Base-by-base conservation (phyloP, 345 rosid genomes). In the Clausena lansium region DNA sequence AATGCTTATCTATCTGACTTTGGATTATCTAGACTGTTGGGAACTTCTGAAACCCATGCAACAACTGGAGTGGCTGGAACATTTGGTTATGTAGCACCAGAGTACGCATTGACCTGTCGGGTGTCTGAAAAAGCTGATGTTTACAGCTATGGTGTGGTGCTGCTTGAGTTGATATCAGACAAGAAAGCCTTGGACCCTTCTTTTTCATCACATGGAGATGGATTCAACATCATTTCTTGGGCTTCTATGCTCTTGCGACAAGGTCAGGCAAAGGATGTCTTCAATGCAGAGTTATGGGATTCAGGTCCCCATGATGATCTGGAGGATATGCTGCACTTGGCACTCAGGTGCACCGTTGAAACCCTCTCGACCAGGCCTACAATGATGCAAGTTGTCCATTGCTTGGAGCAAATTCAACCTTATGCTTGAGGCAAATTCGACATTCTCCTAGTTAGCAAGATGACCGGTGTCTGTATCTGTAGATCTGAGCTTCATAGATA, bases 111-210 rank as follows among this genome's bases (percentile, higher is more conserved):
- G 87, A 85, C 85, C 54, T 80, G 83, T 35, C 80, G 84, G 4
- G 83, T 82, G 30, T 80, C 83, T 5, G 84, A 82, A 59, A 85
- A 82, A 52, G 79, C 83, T 24, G 87, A 85, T 52, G 85, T 85
- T 45, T 85, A 82, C 74, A 82, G 83, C 83, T 82, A 82, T 62
- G 87, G 87, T 0, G 82, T 85, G 52, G 85, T 85, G 81, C 73
- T 85, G 54, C 87, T 85, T 13, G 87, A 85, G 80, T 71, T 82
- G 80, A 75, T 85, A 39, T 80, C 83, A 25, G 85, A 82, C 50
- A 80, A 85, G 67, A 80, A 78, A 15, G 81, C 83, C 11, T 45
- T 82, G 81, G 87, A 85, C 52, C 85, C 85, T 67, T 85, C 85
- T 22, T 80, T 85, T 76, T 85, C 83, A 35, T 57, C 80, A 3